A percentile compares a stretch with the other conserved stretches of the same genome.
These are phyloP conservation scores for Fraxinus xanthoxyloides DNA, from an alignment of 305 asterid genomes.

Conservation along the genomic window DNA sequence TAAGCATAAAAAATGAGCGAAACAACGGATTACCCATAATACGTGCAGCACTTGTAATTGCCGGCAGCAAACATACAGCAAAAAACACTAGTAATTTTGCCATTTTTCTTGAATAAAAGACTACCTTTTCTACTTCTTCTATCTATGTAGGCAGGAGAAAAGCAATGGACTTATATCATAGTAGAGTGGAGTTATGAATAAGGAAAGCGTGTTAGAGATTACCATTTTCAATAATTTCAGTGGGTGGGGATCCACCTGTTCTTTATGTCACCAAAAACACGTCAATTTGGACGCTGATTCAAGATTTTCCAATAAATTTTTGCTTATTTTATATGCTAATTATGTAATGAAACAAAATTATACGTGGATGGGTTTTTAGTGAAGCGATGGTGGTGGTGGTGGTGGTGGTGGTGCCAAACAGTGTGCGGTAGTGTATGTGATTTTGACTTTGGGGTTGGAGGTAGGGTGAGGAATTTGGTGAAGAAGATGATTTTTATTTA, in stretches of 20 bases:
- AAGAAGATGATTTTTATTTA: too few species aligned
- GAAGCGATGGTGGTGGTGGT: too few species aligned
- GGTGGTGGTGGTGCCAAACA: too few species aligned
- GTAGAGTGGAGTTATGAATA: background rate
- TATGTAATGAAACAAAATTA: too few species aligned
- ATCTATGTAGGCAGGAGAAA: background rate
- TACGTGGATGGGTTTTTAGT: too few species aligned
- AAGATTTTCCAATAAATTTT: too few species aligned
- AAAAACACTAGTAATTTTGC: conserved; percentile 36
- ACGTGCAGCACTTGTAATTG: conserved; percentile 33
- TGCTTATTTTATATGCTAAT: too few species aligned
- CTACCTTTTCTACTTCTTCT: background rate
- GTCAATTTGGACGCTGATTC: background rate
- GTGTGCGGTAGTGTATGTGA: too few species aligned
- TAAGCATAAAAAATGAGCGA: too few species aligned
- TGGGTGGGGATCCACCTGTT: background rate
- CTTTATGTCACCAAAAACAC: background rate
- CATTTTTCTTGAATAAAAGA: conserved; percentile 29
- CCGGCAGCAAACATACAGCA: conserved; percentile 45
- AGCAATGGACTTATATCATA: background rate
- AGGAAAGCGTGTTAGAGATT: background rate
- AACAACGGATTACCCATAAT: conserved; percentile 20
- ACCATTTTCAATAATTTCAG: background rate
- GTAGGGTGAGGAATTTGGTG: too few species aligned
- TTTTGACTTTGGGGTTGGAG: too few species aligned